Evolutionary conservation across 208 protist species (phyloP), one percentile per base, ranked within the genome.

Genomic region (Leishmania gerbilli): DNA sequence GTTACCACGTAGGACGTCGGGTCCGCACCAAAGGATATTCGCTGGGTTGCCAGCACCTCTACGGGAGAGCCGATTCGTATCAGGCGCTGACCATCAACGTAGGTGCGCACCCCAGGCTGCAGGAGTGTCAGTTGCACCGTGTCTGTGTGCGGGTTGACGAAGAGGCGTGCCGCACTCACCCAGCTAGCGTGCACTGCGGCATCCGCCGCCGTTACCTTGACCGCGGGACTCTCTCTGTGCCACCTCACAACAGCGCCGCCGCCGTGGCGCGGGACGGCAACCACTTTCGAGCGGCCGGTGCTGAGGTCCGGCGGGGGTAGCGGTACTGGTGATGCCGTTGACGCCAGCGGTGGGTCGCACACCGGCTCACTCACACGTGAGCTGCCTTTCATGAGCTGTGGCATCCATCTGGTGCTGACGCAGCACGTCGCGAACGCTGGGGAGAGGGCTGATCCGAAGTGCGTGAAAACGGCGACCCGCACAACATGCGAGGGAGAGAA

Each of bases 51-150:
- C 0, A 24, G 74, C 60, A 85, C 58, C 62, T 74, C 11, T 40
- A 85, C 77, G 0, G 82, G 82, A n/a, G 76, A 80, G 17, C 62
- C 40, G 17, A 77, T 31, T 5, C 82, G 82, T 42, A 64, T 1
- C 27, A 85, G 31, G 15, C 77, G 76, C 71, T 81, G 82, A 1
- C 82, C 77, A 64, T 85, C 82, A 60, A 85, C 64, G 77, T 81
- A 85, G 17, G 65, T 67, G 53, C 76, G 71, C 15, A 79, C 62
- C 17, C 53, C 31, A 1, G 49, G 40, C 21, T 37, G 21, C 40
- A 81, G 42, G 40, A 81, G 3, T 53, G 71, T 85, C 62, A 85
- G 42, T 45, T 79, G 82, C 76, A 81, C 77, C 64, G 71, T 68
- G 37, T 76, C 34, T 34, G 82, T 42, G 42, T 49, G 34, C 34